phyloP scores from a whole-genome alignment of 2,329 filamentous ascomycete species.

The Mycocentrospora acerina region DNA sequence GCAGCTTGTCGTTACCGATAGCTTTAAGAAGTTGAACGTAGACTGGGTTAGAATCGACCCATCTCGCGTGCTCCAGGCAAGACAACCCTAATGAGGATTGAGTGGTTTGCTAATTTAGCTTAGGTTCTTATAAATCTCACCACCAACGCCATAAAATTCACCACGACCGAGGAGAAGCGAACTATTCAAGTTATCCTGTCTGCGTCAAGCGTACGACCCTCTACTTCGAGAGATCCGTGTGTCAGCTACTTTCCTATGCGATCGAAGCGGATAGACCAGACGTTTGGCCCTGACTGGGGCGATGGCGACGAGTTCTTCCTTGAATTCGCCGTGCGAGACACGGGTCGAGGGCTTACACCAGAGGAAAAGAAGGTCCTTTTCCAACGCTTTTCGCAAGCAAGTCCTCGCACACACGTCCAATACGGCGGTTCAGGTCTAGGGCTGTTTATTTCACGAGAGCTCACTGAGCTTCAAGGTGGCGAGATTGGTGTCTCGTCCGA shows the following conservation, averaged over 20 bases:
- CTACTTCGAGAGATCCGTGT: slow-evolving; percentile 41
- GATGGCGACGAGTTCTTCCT: slow-evolving; percentile 66
- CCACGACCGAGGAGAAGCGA: slow-evolving; percentile 61
- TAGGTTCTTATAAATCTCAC: slow-evolving; percentile 74
- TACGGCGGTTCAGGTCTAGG: slow-evolving; percentile 80
- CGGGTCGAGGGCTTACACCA: slow-evolving; percentile 70
- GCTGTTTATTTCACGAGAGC: slow-evolving; percentile 73
- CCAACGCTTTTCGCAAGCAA: slow-evolving; percentile 77
- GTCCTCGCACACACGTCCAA: slow-evolving; percentile 72
- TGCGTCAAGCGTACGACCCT: slow-evolving; percentile 60
- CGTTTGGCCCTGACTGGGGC: slow-evolving; percentile 67
- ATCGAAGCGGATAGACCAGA: slow-evolving; percentile 49
- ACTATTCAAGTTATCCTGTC: slow-evolving; percentile 67
- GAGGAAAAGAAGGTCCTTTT: slow-evolving; percentile 75
- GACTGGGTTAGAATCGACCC: slow-evolving; percentile 74
- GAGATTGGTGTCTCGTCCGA: slow-evolving; percentile 73
- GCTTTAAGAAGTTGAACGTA: slow-evolving; percentile 59
- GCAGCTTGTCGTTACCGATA: slow-evolving; percentile 63
- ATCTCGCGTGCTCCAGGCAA: slow-evolving; percentile 67
- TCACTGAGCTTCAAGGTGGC: slow-evolving; percentile 80
- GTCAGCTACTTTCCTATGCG: slow-evolving; percentile 66
- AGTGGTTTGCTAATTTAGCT: slow-evolving; percentile 3
- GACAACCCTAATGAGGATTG: not conserved
- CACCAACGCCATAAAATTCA: slow-evolving; percentile 83
- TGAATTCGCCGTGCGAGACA: slow-evolving; percentile 74